These are phyloP conservation scores for Phyllachora maydis DNA, from an alignment of 2,329 filamentous ascomycete genomes.

Conservation along the genomic window DNA sequence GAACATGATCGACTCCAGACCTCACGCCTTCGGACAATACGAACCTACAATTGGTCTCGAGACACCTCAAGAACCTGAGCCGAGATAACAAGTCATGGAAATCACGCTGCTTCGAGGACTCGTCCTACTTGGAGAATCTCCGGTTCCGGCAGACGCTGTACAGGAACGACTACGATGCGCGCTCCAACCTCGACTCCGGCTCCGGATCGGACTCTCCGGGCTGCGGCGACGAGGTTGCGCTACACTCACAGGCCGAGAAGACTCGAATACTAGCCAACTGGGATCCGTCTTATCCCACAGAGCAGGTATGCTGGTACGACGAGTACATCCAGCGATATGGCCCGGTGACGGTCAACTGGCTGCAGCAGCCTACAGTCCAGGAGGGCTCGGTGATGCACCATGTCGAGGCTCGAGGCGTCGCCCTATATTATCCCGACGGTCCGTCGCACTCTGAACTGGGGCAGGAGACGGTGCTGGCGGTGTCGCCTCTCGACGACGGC, in stretches of 20 bases:
- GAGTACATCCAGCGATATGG: constrained; percentile 75
- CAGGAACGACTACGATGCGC: no score
- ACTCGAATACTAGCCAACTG: constrained; percentile 52
- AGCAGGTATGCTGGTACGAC: constrained; percentile 65
- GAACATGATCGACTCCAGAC: constrained; percentile 17
- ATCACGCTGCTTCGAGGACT: constrained; percentile 49
- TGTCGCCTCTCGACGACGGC: constrained; percentile 70
- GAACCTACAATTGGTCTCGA: constrained; percentile 48
- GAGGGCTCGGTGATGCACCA: constrained; percentile 20
- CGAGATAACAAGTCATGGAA: constrained; percentile 67
- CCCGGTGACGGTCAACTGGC: constrained; percentile 55
- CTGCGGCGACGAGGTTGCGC: no score
- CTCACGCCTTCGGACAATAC: constrained; percentile 45
- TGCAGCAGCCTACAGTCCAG: constrained; percentile 36
- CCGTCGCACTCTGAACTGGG: constrained; percentile 26
- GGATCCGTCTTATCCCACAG: constrained; percentile 57
- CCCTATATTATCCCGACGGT: constrained; percentile 35
- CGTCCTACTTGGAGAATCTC: constrained; percentile 43
- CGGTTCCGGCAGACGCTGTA: no score
- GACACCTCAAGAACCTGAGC: constrained; percentile 40
- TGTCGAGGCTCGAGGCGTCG: constrained; percentile 54
- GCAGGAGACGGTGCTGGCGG: constrained; percentile 27
- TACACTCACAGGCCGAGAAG: no score
- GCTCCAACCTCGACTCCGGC: no score
- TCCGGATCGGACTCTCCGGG: no score